phyloP scores from a whole-genome alignment of 257 asterid species.

The Solanum lycopersicoides region DNA sequence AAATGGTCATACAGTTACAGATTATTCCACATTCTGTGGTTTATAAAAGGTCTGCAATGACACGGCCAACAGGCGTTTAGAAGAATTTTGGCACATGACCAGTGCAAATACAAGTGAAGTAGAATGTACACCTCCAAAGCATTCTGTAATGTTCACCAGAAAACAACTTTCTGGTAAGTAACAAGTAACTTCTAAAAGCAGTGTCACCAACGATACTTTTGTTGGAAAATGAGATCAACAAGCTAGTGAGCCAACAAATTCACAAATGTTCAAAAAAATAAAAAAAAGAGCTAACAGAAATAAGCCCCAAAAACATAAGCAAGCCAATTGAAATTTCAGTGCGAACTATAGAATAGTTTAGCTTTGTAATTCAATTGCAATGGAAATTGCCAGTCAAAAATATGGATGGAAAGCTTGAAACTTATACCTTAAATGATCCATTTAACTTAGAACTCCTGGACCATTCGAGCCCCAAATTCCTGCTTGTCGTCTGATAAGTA shows the following conservation, averaged over 20 bases:
- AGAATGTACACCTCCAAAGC: neutral
- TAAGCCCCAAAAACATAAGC: neutral
- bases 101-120: neutral
- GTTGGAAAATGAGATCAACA: neutral
- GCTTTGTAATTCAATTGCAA: neutral
- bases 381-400: neutral
- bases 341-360: neutral
- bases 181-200: neutral
- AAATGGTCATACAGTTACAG: neutral
- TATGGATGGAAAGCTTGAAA: neutral
- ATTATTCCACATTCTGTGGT: neutral
- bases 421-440: constrained; percentile 81
- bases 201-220: neutral
- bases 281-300: neutral
- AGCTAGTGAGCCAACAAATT: neutral
- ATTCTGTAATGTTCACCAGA: neutral
- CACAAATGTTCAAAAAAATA: neutral
- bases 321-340: neutral
- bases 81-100: neutral
- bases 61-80: neutral
- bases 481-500: constrained; percentile 70
- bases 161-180: neutral
- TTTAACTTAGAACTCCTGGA: constrained; percentile 50
- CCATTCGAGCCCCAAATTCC: constrained; percentile 89
- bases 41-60: neutral